A percentile compares a stretch with the other conserved stretches of the same genome.
Evolutionary conservation across 2,329 filamentous ascomycete species (phyloP).

Genomic region (Mycosphaerella arachidis): DNA sequence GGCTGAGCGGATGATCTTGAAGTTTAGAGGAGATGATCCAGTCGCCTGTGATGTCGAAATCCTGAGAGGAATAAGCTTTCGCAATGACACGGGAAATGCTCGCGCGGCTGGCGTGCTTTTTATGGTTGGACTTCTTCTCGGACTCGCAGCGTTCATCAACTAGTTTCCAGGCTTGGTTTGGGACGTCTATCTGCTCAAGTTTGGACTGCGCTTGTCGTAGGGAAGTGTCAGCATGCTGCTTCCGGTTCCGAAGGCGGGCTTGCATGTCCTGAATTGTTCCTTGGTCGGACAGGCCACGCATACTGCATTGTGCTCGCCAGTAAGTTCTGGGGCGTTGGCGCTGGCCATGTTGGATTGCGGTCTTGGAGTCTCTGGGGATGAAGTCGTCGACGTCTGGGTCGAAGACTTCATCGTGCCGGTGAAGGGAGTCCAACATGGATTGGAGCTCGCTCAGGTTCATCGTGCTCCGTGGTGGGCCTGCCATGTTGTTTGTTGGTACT

Average conservation of each 20-base stretch:
- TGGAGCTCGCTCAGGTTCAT: not conserved
- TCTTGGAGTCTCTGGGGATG: not conserved
- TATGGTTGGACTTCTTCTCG: not conserved
- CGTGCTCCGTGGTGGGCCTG: not conserved
- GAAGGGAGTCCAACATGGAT: not conserved
- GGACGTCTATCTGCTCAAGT: not conserved
- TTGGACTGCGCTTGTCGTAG: not conserved
- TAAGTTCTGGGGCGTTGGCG: not conserved
- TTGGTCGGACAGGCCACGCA: not conserved
- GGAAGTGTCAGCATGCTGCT: not conserved
- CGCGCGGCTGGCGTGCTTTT: not conserved
- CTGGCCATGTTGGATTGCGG: not conserved
- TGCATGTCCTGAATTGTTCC: not conserved
- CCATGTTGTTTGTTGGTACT: not conserved
- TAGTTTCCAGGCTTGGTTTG: not conserved
- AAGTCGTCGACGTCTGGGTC: not conserved
- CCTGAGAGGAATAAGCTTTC: not conserved
- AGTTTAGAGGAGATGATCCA: not conserved
- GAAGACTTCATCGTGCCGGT: not conserved
- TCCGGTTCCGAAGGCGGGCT: not conserved
- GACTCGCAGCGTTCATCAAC: not conserved
- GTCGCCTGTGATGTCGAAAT: not conserved
- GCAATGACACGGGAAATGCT: not conserved
- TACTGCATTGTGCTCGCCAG: not conserved
- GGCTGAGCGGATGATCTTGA: not conserved